These are phyloP conservation scores for Fusarium coffeatum DNA, from an alignment of 2,329 filamentous ascomycete species.

Conservation along the genomic window DNA sequence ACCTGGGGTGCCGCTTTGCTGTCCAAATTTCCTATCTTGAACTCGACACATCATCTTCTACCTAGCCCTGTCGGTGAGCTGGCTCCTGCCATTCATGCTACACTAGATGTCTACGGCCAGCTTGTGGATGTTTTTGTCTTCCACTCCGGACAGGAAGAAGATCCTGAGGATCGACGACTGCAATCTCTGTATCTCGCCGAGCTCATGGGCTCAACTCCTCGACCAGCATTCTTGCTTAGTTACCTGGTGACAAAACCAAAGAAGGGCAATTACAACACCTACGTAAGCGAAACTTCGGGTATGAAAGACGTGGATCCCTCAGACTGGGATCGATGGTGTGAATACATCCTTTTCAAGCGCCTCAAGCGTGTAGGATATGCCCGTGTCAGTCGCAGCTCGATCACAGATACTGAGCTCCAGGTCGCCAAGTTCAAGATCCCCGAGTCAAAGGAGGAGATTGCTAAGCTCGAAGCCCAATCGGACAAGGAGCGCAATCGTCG, in stretches of 20 bases:
- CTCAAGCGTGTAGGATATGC: conserved; percentile 89
- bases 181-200: conserved; percentile 88
- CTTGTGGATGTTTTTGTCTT: conserved; percentile 96
- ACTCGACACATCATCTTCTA: conserved; percentile 94
- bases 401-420: conserved; percentile 97
- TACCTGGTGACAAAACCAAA: conserved; percentile 93
- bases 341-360: conserved; percentile 96
- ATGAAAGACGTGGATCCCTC: conserved; percentile 95
- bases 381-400: conserved; percentile 85
- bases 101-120: conserved; percentile 90
- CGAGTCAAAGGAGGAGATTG: conserved; percentile 66
- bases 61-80: conserved; percentile 94
- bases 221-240: conserved; percentile 86
- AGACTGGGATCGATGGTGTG: conserved; percentile 98
- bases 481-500: conserved; percentile 67
- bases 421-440: conserved; percentile 95
- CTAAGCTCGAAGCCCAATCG: conserved; percentile 54
- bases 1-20: conserved; percentile 95
- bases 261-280: conserved; percentile 96
- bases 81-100: conserved; percentile 96
- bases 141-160: conserved; percentile 98
- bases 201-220: conserved; percentile 84
- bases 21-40: conserved; percentile 97
- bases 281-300: conserved; percentile 84
- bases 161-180: conserved; percentile 87